phyloP scores from a whole-genome alignment of 768 basidiomycete genomes.

The Rickenella mellea region DNA sequence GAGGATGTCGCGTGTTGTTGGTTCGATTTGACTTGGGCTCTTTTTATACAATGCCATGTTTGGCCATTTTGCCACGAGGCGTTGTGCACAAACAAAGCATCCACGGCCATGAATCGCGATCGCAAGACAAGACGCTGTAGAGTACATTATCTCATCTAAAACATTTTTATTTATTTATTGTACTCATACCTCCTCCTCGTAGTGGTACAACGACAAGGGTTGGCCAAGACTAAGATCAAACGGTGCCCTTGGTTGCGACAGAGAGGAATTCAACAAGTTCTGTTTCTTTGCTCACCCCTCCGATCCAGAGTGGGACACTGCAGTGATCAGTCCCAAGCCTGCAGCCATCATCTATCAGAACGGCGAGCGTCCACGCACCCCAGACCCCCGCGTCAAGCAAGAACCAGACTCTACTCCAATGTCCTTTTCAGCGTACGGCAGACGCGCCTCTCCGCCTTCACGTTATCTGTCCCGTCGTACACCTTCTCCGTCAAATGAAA shows the following conservation, averaged over 20 bases:
- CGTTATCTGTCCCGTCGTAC: neutral
- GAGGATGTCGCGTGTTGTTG: neutral
- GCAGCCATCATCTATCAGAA: neutral
- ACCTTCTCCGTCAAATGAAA: neutral
- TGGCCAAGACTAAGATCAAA: neutral
- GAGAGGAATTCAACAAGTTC: neutral
- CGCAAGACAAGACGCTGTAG: neutral
- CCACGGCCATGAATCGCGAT: neutral
- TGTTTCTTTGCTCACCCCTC: neutral
- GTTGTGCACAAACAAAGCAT: neutral
- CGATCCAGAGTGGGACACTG: neutral
- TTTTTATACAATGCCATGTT: neutral
- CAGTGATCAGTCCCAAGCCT: neutral
- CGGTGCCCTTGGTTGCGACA: neutral
- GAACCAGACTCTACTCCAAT: neutral
- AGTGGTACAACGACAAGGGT: neutral
- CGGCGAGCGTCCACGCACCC: neutral
- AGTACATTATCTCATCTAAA: neutral
- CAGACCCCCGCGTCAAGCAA: neutral
- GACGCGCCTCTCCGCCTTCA: neutral
- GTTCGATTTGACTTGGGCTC: neutral
- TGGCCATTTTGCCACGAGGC: neutral
- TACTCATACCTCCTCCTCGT: no score
- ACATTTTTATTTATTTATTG: no score
- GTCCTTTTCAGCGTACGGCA: neutral